Base-by-base conservation (phyloP, 805 yeast species). In the Sugiyamaella smithiae region DNA sequence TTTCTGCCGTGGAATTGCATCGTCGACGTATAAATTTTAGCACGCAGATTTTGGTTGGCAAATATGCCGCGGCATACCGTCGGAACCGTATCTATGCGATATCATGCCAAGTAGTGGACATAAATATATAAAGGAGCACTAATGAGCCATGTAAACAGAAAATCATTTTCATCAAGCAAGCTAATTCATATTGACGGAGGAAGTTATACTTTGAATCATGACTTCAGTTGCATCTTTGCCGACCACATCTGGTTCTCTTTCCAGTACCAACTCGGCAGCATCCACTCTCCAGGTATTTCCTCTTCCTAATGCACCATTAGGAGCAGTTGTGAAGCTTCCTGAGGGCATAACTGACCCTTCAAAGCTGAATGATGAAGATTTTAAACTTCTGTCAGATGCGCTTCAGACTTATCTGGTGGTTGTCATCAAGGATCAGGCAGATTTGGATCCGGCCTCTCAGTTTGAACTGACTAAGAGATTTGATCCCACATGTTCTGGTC, bases 261-360 rank as follows among this genome's bases (percentile, higher is more conserved):
- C n/a, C n/a, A n/a, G n/a, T n/a, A n/a, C n/a, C n/a, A n/a, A n/a
- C n/a, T n/a, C n/a, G n/a, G n/a, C n/a, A n/a, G n/a, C n/a, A n/a
- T n/a, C n/a, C n/a, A n/a, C n/a, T n/a, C 22, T 35, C 5, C 38
- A 31, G 5, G 70, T 78, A 26, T 66, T 69, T 11, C 84, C 85
- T 14, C 67, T 81, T 7, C 66, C 62, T 33, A 69, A 68, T 43
- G 67, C 75, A 25, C 80, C 82, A 22, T 76, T 88, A 57, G 96
- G 96, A 37, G 91, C 93, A 46, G 67, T 69, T 11, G 70, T 88
- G 41, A 67, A 65, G 5, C 67, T 88, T 36, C 96, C 96, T 29
- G 63, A 64, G 2, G 84, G 84, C 55, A 76, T 85, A 51, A 81
- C 78, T 48, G 95, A 88, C 67, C 96, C 96, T 12, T 74, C 86